Base-by-base conservation (phyloP, 192 early-diverging fungal genomes). In the Cetraspora pellucida region DNA sequence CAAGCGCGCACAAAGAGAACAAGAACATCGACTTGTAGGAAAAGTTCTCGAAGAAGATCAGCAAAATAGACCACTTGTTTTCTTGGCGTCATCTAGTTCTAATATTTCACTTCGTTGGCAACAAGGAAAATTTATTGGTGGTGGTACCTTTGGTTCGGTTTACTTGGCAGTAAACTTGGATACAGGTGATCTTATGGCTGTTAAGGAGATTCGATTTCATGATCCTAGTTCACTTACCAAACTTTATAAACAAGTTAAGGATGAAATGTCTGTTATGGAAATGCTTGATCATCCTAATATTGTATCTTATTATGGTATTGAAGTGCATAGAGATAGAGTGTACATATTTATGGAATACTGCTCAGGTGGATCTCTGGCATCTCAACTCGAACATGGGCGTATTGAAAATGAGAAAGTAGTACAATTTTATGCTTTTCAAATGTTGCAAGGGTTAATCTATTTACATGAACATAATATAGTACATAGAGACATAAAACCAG, bases 301-400 rank as follows among this genome's bases (percentile, higher is more conserved):
- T 78, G 92, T 97, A 44, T 87, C 90, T 49, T 97, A 97, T 80
- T 93, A 92, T 78, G 95, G 93, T 10, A 94, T 95, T 70, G 95
- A 97, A 78, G 94, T 97, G 25, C 94, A 93, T 78, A 87, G 94
- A 73, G 94, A 97, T 69, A 93, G 91, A 80, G 91, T 95, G 11
- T 91, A 90, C 59, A 85, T 95, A 60, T 97, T 97, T 81, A 97
- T 97, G 95, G 95, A 97, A 82, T 92, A 93, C 74, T 96, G 94
- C 79, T 86, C 90, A 55, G 87, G 89, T 44, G 93, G 93, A 43
- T 90, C 90, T 77, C 78, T 97, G 61, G 87, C 89, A 1, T 83
- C 86, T 58, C 71, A 95, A 28, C 79, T 97, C 31, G 93, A 96
- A 68, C 90, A 94, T 75, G 94, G 93, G 21, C 86, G 91, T 50